Evolutionary conservation across 1,139 yeast species (phyloP), one percentile per base, ranked within the genome.

Genomic region (Hyphopichia khmerensis): DNA sequence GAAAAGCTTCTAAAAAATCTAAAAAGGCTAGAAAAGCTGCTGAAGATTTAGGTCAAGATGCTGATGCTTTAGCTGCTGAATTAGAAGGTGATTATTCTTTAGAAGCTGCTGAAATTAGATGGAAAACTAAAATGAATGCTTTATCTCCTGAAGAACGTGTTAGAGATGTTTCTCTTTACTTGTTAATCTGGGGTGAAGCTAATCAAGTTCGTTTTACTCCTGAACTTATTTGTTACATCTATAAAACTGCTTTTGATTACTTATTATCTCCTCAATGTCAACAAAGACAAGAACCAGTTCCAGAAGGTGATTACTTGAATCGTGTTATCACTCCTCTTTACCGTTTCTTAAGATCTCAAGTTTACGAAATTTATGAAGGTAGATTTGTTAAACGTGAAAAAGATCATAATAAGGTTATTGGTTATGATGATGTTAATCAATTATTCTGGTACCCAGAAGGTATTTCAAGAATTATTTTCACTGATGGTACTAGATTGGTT

Each of bases 381-480:
- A 87, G 95, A 69, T 95, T 85, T 59, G 95, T 93, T 56, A 95
- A 95, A 73, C 91, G 99, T 67, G 99, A 93, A 77, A 87, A 80
- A 59, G 99, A 93, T 68, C 99, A 95, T 73, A 87, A 90, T 74
- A 79, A 87, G 62, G 80, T 93, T 53, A 84, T 93, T 61, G 99
- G 99, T 67, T 93, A 93, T 65, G 99, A 93, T 74, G 99, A 95
- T 75, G 95, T 93, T 48, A 93, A 95, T 70, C 99, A 95, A 75
- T 80, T 93, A 57, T 93, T 93, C 72, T 93, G 99, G 99, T 95
- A 93, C 70, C 98, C 99, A 36, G 98, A 93, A 71, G 99, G 99
- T 76, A 87, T 93, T 56, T 87, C 95, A 48, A 85, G 95, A 71
- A 91, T 93, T 59, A 79, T 86, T 40, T 81, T 91, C 60, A 91